Conservation (phyloP, 805 yeast species). For the Cyberlindnera saturnus region DNA sequence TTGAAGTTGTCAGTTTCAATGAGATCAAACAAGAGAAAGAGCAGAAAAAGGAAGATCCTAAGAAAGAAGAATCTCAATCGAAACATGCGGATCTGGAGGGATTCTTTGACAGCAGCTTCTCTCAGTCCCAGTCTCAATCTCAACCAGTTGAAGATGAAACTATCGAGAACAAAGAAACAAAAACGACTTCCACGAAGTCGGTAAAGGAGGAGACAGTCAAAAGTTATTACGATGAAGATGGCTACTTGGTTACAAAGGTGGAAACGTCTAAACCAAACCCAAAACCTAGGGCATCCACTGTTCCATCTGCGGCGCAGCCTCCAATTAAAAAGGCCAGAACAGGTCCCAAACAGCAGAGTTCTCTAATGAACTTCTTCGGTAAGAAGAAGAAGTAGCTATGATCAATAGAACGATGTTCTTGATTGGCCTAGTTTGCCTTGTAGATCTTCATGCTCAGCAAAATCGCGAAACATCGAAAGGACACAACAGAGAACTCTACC, state of each 20-base stretch:
- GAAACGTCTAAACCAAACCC: conserved; percentile 16
- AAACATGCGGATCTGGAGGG: conserved; percentile 14
- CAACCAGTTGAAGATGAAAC: conserved; percentile 7
- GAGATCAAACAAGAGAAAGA: not conserved
- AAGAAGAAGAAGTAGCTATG: conserved; percentile 22
- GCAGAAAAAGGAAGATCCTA: not conserved
- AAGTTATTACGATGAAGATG: conserved; percentile 42
- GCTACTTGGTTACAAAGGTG: conserved; percentile 37
- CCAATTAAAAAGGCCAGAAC: conserved; percentile 16
- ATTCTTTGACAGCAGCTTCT: conserved; percentile 17
- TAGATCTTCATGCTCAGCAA: too few species aligned
- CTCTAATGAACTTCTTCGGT: conserved; percentile 44
- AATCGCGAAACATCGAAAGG: too few species aligned
- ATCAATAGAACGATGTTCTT: not conserved
- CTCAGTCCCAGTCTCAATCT: conserved; percentile 11
- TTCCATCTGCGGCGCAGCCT: conserved; percentile 1
- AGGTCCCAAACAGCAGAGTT: conserved; percentile 33
- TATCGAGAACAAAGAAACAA: conserved; percentile 1
- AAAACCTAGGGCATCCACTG: conserved; percentile 11
- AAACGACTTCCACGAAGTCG: not conserved
- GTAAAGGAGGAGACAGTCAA: conserved; percentile 12
- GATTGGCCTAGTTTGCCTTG: too few species aligned
- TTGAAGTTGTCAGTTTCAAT: conserved; percentile 6
- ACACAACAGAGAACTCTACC: too few species aligned
- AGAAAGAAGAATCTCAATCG: conserved; percentile 1